A percentile compares a stretch with the other conserved stretches of the same genome.
phyloP scores from a whole-genome alignment of 1,139 yeast genomes.

The Candida pseudoviswanathii region DNA sequence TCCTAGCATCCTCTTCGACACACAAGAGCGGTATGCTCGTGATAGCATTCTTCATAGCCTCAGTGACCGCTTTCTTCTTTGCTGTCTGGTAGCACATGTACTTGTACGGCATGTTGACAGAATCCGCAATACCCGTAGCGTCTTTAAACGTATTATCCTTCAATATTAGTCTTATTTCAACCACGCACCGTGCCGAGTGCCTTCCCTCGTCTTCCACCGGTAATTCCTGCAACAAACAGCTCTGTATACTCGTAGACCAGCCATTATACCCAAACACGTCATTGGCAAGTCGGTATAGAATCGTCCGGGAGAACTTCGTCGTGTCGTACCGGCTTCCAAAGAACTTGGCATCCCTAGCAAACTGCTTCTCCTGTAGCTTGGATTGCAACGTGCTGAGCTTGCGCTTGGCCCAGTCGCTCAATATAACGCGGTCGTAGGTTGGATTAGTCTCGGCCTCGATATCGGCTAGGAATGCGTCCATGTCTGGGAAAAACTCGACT shows the following conservation, averaged over 20 bases:
- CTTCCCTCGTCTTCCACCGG: slow-evolving; percentile 12
- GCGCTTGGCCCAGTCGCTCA: slow-evolving; percentile 29
- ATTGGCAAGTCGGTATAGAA: slow-evolving; percentile 57
- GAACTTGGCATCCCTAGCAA: slow-evolving; percentile 17
- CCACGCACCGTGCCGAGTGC: slow-evolving; percentile 26
- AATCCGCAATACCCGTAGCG: slow-evolving; percentile 44
- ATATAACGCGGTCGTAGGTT: not conserved
- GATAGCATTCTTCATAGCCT: slow-evolving; percentile 47
- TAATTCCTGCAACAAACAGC: slow-evolving; percentile 12
- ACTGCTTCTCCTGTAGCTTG: slow-evolving; percentile 31
- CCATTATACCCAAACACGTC: slow-evolving; percentile 66
- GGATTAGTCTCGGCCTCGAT: slow-evolving; percentile 10
- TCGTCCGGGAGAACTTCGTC: slow-evolving; percentile 20
- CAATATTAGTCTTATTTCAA: slow-evolving; percentile 40
- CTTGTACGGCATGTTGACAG: slow-evolving; percentile 35
- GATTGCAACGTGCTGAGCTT: slow-evolving; percentile 41
- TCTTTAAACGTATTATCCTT: slow-evolving; percentile 51
- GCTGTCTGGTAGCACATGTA: slow-evolving; percentile 43
- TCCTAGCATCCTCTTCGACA: slow-evolving; percentile 19
- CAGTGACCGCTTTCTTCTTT: slow-evolving; percentile 56
- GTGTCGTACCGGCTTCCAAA: slow-evolving; percentile 7
- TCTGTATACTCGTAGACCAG: slow-evolving; percentile 58
- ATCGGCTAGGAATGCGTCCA: slow-evolving; percentile 20
- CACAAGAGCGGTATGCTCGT: slow-evolving; percentile 29
- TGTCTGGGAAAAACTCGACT: slow-evolving; percentile 28